Evolutionary conservation across 768 basidiomycete species (phyloP), one percentile per base, ranked within the genome.

Genomic region (Tricholomella constricta): DNA sequence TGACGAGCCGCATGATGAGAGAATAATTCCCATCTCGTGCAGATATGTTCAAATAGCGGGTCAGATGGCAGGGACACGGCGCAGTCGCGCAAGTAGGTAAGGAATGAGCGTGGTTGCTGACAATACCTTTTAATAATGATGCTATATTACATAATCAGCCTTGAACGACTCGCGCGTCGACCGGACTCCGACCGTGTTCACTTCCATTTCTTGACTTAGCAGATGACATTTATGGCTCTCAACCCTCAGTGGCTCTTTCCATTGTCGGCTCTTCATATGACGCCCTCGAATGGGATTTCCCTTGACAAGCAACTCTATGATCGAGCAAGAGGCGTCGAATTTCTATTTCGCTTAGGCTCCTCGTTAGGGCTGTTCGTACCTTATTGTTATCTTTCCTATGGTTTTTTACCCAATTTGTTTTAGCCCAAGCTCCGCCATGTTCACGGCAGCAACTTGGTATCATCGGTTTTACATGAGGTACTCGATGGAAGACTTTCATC

Each of bases 391-490:
- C 54, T 49, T 37, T 52, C 62, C 61, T 56, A 31, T 31, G 60
- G 50, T 40, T 26, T 49, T 27, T 25, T 59, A 25, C 51, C 49
- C 23, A 46, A 48, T 19, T 54, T 31, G 44, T 38, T 54, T 36
- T 65, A 94, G 91, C 44, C 88, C 89, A 23, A 84, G 85, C 19
- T 85, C 89, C 14, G 89, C 91, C 12, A 82, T 92, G 74, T 88
- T 88, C 62, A 91, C 92, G 22, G 90, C 92, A 22, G 90, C 91
- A 22, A 89, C 88, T 6, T 94, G 91, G 88, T 91, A 93, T 59
- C 92, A 94, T 68, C 80, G 92, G 11, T 94, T 94, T 69, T 94
- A 89, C 68, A 91, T 94, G 91, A 80, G 91, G 54, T 86, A 82
- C 65, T 83, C 90, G 23, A 82, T 91, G 81, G 84, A 88, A 61